Evolutionary conservation across 2,329 filamentous ascomycete genomes (phyloP).

Genomic region (Aureobasidium sp.): DNA sequence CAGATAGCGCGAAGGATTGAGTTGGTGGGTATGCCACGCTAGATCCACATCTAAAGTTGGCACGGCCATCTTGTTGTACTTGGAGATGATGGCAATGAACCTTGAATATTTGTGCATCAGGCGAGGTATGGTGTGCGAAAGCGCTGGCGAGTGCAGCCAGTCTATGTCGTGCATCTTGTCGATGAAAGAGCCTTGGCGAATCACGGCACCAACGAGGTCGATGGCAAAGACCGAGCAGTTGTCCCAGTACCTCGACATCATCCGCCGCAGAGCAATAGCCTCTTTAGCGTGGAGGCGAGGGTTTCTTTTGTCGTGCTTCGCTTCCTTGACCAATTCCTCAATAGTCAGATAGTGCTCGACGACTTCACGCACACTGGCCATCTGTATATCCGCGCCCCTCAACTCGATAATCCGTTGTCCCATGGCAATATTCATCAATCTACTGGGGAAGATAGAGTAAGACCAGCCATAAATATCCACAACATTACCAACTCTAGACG

Average conservation of each 20-base stretch:
- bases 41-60: constrained; percentile 69
- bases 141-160: constrained; percentile 66
- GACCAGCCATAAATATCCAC: constrained; percentile 12
- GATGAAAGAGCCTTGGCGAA: constrained; percentile 57
- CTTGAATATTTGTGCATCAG: constrained; percentile 56
- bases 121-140: constrained; percentile 53
- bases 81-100: constrained; percentile 53
- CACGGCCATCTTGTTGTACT: constrained; percentile 45
- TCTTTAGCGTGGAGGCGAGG: constrained; percentile 12
- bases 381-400: constrained; percentile 23
- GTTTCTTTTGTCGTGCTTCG: constrained; percentile 16
- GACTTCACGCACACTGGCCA: constrained; percentile 43
- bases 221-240: constrained; percentile 57
- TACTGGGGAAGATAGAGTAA: constrained; percentile 14
- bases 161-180: constrained; percentile 70
- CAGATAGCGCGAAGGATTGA: constrained; percentile 56
- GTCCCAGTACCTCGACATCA: constrained; percentile 64
- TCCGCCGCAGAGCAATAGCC: constrained; percentile 46
- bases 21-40: constrained; percentile 74
- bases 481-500: constrained; percentile 27
- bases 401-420: constrained; percentile 29
- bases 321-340: constrained; percentile 29
- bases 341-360: constrained; percentile 41
- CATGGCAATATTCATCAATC: constrained; percentile 38
- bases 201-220: constrained; percentile 56